Evolutionary conservation across 257 asterid genomes (phyloP).

Genomic region (Haberlea rhodopensis): DNA sequence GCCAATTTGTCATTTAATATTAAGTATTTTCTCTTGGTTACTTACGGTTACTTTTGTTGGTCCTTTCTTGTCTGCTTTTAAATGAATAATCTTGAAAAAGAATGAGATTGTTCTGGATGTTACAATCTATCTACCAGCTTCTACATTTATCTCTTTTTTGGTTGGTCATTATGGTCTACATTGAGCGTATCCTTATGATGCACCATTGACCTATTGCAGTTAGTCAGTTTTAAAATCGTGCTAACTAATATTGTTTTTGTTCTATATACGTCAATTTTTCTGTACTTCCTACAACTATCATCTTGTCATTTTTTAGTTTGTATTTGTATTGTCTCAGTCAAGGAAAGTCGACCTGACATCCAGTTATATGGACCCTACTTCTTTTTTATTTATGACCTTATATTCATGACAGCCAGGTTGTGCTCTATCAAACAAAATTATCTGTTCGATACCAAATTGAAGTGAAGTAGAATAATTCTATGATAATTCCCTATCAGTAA

Average conservation of each 20-base stretch:
- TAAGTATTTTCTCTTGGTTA: constrained; percentile 5
- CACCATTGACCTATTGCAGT: background rate
- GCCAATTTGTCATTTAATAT: constrained; percentile 1
- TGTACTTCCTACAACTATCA: constrained; percentile 12
- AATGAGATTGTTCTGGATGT: constrained; percentile 15
- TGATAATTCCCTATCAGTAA: too few species aligned
- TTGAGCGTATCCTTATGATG: too few species aligned
- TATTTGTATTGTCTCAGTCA: background rate
- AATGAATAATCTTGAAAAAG: constrained; percentile 13
- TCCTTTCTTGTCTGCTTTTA: constrained; percentile 15
- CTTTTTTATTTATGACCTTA: background rate
- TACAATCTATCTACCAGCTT: background rate
- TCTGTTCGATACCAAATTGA: background rate
- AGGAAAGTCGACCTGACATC: constrained; percentile 4
- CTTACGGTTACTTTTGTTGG: constrained; percentile 1
- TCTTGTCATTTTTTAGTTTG: background rate
- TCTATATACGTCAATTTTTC: background rate
- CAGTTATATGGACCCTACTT: background rate
- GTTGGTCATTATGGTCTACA: background rate
- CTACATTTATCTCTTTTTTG: constrained; percentile 9
- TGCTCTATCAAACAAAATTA: background rate
- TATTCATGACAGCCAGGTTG: background rate
- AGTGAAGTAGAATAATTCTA: too few species aligned
- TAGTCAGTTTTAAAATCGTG: background rate
- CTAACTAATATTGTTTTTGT: constrained; percentile 10